Evolutionary conservation across 139 green algal genomes (phyloP).

Genomic region (Micromonas pusilla): DNA sequence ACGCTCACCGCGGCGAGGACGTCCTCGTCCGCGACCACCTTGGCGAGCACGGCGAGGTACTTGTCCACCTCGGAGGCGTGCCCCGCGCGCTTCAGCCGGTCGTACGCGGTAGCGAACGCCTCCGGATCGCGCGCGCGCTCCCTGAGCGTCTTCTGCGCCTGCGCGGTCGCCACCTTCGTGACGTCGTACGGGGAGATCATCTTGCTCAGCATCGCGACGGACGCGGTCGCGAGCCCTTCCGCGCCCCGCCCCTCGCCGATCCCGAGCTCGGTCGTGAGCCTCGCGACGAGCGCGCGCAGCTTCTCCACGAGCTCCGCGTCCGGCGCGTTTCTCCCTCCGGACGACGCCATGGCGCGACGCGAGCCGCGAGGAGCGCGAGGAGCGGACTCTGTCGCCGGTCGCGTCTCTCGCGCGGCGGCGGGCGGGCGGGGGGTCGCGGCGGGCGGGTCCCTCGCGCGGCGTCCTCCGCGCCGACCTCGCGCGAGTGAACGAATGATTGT

Average conservation of each 20-base stretch:
- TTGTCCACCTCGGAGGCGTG: slow-evolving; percentile 22
- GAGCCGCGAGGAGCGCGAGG: no score
- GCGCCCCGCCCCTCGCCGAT: neutral
- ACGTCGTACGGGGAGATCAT: slow-evolving; percentile 40
- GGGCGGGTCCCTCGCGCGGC: no score
- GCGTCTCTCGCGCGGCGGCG: no score
- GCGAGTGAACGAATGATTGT: no score
- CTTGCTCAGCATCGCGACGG: slow-evolving; percentile 35
- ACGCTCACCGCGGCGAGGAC: slow-evolving; percentile 6
- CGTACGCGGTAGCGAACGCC: slow-evolving; percentile 26
- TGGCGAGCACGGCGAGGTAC: slow-evolving; percentile 32
- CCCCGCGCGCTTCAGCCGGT: slow-evolving; percentile 13
- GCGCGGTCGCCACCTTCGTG: slow-evolving; percentile 28
- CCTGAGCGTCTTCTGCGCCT: slow-evolving; percentile 29
- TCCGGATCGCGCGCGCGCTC: slow-evolving; percentile 23
- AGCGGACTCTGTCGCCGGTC: no score
- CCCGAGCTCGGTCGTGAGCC: neutral
- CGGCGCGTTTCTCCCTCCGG: no score
- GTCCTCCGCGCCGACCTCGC: no score
- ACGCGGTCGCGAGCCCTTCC: slow-evolving; percentile 25
- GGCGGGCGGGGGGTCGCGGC: no score
- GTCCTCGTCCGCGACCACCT: slow-evolving; percentile 30
- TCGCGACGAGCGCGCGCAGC: neutral
- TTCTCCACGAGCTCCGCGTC: neutral
- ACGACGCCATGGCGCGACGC: no score